Conservation (phyloP, 73 alveolate genomes). For the Durusdinium trenchii region DNA sequence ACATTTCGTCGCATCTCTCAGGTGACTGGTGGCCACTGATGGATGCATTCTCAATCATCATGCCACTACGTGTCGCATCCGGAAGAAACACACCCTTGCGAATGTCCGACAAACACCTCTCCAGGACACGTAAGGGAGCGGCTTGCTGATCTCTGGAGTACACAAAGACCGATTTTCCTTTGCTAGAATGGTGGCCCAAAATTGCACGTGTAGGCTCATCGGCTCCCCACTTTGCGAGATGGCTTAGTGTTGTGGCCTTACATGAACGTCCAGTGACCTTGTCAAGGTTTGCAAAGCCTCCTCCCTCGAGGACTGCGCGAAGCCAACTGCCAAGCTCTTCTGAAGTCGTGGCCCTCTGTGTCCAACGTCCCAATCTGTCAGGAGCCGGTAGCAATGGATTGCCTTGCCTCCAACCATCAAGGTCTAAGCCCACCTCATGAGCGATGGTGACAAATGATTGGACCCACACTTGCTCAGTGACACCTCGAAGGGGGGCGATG, state of each 20-base stretch:
- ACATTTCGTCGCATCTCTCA: too few relatives aligned
- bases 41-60: background rate
- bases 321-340: background rate
- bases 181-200: background rate
- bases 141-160: background rate
- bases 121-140: background rate
- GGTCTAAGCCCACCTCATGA: background rate
- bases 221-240: background rate
- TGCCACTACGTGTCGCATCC: background rate
- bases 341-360: background rate
- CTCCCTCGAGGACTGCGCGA: background rate
- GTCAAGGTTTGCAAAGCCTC: background rate
- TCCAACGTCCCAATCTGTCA: background rate
- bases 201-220: background rate
- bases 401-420: background rate
- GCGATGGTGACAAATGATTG: background rate
- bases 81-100: background rate
- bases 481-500: background rate
- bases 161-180: background rate
- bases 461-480: background rate
- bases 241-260: background rate
- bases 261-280: background rate
- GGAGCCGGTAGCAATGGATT: background rate
- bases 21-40: too few relatives aligned
- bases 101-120: background rate